A percentile compares a stretch with the other conserved stretches of the same genome.
These are phyloP conservation scores for Ceratobasidium sp. DNA, from an alignment of 1,284 basidiomycete genomes.

Conservation along the genomic window DNA sequence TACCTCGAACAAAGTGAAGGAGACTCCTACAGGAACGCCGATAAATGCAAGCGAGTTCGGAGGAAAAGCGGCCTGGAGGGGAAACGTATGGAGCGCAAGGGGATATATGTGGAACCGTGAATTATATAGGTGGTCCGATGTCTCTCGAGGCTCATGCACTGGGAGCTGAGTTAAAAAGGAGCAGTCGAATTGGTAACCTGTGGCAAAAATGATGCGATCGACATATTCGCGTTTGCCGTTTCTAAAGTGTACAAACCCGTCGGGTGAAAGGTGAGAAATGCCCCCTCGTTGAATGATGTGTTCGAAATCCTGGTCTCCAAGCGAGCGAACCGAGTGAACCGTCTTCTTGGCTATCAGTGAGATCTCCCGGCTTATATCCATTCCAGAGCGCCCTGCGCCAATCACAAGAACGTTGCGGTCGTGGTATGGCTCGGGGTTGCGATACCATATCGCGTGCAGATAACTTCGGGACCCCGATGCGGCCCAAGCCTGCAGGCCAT, in stretches of 20 bases:
- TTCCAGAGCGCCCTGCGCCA: constrained; percentile 72
- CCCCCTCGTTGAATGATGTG: not conserved
- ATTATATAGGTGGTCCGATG: constrained; percentile 62
- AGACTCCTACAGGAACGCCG: constrained; percentile 61
- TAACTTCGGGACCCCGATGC: constrained; percentile 49
- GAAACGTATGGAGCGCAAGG: constrained; percentile 60
- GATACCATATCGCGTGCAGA: constrained; percentile 69
- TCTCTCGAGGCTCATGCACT: constrained; percentile 43
- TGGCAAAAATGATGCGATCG: constrained; percentile 71
- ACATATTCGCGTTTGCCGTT: constrained; percentile 45
- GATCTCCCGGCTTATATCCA: constrained; percentile 64
- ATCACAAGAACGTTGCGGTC: constrained; percentile 66
- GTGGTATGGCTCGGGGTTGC: constrained; percentile 54
- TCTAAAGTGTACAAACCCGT: not conserved
- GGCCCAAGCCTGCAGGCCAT: constrained; percentile 64
- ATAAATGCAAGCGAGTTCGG: constrained; percentile 66
- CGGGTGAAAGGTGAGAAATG: not conserved
- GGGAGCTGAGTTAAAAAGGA: not conserved
- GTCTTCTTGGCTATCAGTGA: constrained; percentile 46
- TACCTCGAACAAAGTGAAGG: constrained; percentile 68
- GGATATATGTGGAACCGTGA: constrained; percentile 70
- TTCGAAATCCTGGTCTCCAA: not conserved
- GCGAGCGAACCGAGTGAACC: not conserved
- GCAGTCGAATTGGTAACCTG: constrained; percentile 68
- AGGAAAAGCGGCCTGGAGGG: constrained; percentile 58